Evolutionary conservation across 1,284 basidiomycete species (phyloP), one percentile per base, ranked within the genome.

Genomic region (Cutaneotrichosporon sp.): DNA sequence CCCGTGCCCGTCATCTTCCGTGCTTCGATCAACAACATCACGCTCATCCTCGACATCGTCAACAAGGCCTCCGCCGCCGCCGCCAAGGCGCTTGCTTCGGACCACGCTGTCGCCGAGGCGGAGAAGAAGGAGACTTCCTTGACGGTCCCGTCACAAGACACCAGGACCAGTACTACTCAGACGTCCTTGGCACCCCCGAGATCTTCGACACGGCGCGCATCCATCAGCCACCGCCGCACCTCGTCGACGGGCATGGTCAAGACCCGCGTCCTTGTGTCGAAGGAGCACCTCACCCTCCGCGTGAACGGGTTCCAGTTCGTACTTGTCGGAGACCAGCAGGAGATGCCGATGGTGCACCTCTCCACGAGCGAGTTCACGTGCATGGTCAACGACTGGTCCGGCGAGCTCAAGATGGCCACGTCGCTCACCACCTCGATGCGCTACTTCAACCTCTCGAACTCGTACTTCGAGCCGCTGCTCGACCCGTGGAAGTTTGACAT

Each of bases 391-490:
- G 95, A 99, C 76, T 99, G 97, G 97, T 93, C 95, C 0, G 87
- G 89, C 63, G 89, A 93, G 92, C 80, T 97, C 52, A 88, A 89
- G 74, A 88, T 91, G 10, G 88, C 87, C 4, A 91, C 89, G 0
- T 88, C 89, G 0, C 82, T 97, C 67, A 87, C 87, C 20, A 87
- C 87, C 3, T 87, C 89, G 58, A 89, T 98, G 75, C 93, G 89
- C 68, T 99, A 97, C 76, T 99, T 93, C 91, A 99, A 99, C 79
- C 81, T 99, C 58, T 89, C 90, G 29, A 95, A 97, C 74, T 99
- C 97, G 52, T 94, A 99, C 74, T 99, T 97, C 92, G 97, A 99
- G 80, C 97, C 97, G n/a, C 81, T 99, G 56, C 91, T 98, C 71
- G 97, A 99, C 75, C 97, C 97, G 1, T 99, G 97, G 95, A 89